Evolutionary conservation across 768 basidiomycete genomes (phyloP).

Genomic region (Rhizopogon sp.): DNA sequence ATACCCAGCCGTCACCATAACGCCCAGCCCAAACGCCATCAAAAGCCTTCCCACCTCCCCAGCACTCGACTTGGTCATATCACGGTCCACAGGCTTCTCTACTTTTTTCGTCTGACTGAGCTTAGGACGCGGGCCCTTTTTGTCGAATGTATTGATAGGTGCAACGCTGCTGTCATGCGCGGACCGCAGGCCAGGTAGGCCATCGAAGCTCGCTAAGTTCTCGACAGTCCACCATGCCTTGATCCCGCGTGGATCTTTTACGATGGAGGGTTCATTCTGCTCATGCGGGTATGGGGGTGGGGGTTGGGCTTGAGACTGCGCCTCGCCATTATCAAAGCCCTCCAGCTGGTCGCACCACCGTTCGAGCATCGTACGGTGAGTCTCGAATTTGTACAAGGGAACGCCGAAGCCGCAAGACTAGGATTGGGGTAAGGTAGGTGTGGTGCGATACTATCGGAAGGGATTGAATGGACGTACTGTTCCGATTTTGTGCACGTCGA

Average conservation of each 20-base stretch:
- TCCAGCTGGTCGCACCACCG: conserved; percentile 43
- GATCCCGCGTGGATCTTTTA: conserved; percentile 35
- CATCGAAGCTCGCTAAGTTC: conserved; percentile 52
- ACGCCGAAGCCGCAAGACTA: conserved; percentile 68
- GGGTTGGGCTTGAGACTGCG: neutral
- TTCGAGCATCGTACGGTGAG: conserved; percentile 49
- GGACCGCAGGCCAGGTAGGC: conserved; percentile 41
- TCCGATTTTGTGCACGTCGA: conserved; percentile 58
- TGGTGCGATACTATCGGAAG: neutral
- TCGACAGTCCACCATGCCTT: conserved; percentile 49
- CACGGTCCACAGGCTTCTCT: neutral
- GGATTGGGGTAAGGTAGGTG: neutral
- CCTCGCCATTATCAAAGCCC: conserved; percentile 23
- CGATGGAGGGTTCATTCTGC: neutral
- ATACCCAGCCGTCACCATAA: conserved; percentile 14
- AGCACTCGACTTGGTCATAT: neutral
- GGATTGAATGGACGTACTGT: conserved; percentile 26
- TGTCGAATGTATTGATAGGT: conserved; percentile 18
- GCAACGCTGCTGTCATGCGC: conserved; percentile 19
- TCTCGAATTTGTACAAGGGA: conserved; percentile 53
- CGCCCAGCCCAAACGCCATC: conserved; percentile 26
- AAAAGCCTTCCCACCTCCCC: conserved; percentile 8
- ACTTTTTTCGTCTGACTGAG: neutral
- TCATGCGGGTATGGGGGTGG: conserved; percentile 3
- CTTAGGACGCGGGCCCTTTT: conserved; percentile 5